Evolutionary conservation across 2,329 filamentous ascomycete genomes (phyloP), one percentile per base, ranked within the genome.

Genomic region (Aspergillus sp.): DNA sequence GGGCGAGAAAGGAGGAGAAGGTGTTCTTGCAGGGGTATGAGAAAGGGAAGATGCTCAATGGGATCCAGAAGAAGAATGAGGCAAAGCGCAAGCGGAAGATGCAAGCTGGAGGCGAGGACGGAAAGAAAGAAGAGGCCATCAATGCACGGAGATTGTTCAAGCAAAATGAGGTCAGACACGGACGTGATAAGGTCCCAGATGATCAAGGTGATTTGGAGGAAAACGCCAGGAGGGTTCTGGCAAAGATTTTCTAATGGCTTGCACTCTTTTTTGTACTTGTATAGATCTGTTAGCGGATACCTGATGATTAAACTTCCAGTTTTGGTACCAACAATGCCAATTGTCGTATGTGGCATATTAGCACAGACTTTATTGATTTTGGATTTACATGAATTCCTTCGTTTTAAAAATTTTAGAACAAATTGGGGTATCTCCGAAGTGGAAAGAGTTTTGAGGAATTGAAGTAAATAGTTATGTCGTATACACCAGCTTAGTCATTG

Each of bases 51-150:
- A 72, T 77, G 58, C 53, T 74, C 21, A 73, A 78, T 62, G 77
- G 77, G 4, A 79, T 80, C 49, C 71, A 68, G 63, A 77, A 68
- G 67, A 79, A 79, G 69, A 75, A 72, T 52, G 74, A 73, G 57
- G 71, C 74, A 61, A 74, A 72, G 64, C 66, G 62, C 59, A 72
- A 68, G 62, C 64, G 61, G 55, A 69, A 68, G 46, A 61, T 62
- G 27, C 64, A 46, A 11, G 62, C 47, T 27, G 60, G 23, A 35
- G 64, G 50, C 43, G 60, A 57, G 41, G 57, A 57, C 21, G 64
- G 52, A 53, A 57, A 48, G 46, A 62, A 47, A 23, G 58, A 47
- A 46, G 49, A 53, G 24, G 63, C 64, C 27, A 50, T 62, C 27
- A 55, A 69, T 56, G 58, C 73, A 50, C 65, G 73, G 56, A 70